A percentile compares a stretch with the other conserved stretches of the same genome.
Conservation (phyloP, 352 stramenopile genomes). For the Saprolegnia parasitica region DNA sequence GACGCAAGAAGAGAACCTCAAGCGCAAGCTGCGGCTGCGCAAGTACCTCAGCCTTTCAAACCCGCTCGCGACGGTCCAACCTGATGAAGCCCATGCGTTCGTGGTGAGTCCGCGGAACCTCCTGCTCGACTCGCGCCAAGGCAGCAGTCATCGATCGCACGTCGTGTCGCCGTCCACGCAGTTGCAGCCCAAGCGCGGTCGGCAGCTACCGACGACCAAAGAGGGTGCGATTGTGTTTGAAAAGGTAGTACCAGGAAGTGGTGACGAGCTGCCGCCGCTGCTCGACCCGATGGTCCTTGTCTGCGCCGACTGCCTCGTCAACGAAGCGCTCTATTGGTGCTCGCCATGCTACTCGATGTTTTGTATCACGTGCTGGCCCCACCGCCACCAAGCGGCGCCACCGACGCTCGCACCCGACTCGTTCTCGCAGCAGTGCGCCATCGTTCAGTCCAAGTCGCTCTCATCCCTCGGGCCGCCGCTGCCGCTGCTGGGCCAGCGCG, state of each 20-base stretch:
- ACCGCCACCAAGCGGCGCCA: not conserved
- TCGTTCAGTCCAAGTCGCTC: constrained; percentile 1
- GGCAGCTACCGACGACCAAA: too few relatives aligned
- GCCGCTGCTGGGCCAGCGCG: not conserved
- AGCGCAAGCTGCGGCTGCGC: constrained; percentile 17
- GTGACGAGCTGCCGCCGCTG: not conserved
- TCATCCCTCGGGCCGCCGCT: constrained; percentile 1
- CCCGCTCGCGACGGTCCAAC: not conserved
- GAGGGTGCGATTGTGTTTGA: too few relatives aligned
- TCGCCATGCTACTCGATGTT: constrained; percentile 14
- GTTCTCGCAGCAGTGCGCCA: not conserved
- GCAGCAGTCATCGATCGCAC: too few relatives aligned
- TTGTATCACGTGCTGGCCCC: constrained; percentile 9
- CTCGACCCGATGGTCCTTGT: not conserved
- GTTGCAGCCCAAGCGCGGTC: too few relatives aligned
- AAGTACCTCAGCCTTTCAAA: not conserved
- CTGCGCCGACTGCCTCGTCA: not conserved
- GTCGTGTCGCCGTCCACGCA: too few relatives aligned
- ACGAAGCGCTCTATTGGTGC: constrained; percentile 17
- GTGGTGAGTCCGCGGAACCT: not conserved
- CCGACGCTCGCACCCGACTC: not conserved
- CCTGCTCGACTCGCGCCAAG: not conserved
- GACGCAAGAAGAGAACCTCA: constrained; percentile 14
- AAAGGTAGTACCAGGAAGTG: too few relatives aligned
- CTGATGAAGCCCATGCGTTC: not conserved